Conservation (phyloP, 1,284 basidiomycete genomes). For the Apiotrichum veenhuisii region DNA sequence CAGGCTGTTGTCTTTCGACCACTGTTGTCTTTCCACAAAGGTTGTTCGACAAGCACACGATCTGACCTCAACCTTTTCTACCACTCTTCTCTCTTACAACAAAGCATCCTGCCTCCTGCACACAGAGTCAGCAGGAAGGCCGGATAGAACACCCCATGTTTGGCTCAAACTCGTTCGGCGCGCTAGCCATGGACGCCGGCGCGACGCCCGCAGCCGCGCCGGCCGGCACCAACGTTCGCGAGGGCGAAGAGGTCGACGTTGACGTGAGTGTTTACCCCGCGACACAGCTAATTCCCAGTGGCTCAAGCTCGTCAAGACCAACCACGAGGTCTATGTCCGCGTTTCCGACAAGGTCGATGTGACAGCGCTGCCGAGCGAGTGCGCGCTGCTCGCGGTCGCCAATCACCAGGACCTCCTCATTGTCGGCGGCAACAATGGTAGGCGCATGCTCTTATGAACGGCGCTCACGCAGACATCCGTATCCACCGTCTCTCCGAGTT, state of each 20-base stretch:
- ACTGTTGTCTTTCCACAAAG: too few species aligned
- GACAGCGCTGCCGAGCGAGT: constrained; percentile 39
- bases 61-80: background rate
- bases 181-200: constrained; percentile 28
- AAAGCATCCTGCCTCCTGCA: background rate
- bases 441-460: background rate
- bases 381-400: constrained; percentile 49
- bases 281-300: constrained; percentile 30
- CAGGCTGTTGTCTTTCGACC: too few species aligned
- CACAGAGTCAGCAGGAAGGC: background rate
- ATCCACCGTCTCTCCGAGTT: constrained; percentile 39
- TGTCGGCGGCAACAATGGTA: constrained; percentile 40
- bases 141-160: constrained; percentile 20
- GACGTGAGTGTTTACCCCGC: constrained; percentile 28
- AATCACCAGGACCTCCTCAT: constrained; percentile 45
- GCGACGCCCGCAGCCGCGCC: constrained; percentile 18
- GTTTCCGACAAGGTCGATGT: constrained; percentile 41
- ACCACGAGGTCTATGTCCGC: constrained; percentile 47
- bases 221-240: constrained; percentile 23
- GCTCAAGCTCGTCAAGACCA: constrained; percentile 47
- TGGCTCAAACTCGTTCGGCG: constrained; percentile 35
- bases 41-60: too few species aligned
- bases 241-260: constrained; percentile 44
- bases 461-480: constrained; percentile 28
- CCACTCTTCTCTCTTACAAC: background rate